A percentile compares a stretch with the other conserved stretches of the same genome.
These are phyloP conservation scores for Choanephora cucurbitarum DNA, from an alignment of 371 early-diverging fungal species.

Conservation along the genomic window DNA sequence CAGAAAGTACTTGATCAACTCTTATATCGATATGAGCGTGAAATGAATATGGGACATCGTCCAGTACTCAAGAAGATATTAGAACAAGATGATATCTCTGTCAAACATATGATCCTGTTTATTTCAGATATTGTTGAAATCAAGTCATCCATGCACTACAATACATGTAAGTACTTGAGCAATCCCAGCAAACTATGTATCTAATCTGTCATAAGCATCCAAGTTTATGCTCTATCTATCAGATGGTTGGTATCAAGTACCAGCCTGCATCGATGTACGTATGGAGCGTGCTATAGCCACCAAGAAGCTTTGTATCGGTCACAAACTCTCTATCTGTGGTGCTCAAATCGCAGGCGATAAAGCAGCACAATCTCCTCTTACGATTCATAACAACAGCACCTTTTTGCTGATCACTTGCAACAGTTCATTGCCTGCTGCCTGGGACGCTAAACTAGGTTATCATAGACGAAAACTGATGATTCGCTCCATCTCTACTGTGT, in stretches of 20 bases:
- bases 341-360: slow-evolving; percentile 58
- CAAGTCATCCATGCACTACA: slow-evolving; percentile 1
- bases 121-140: slow-evolving; percentile 54
- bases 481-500: slow-evolving; percentile 42
- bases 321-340: slow-evolving; percentile 67
- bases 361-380: slow-evolving; percentile 40
- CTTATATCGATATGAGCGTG: slow-evolving; percentile 68
- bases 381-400: slow-evolving; percentile 10
- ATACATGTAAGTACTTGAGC: slow-evolving; percentile 26
- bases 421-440: slow-evolving; percentile 59
- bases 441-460: slow-evolving; percentile 76
- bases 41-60: slow-evolving; percentile 66
- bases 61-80: slow-evolving; percentile 69
- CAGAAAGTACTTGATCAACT: slow-evolving; percentile 60
- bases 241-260: slow-evolving; percentile 81
- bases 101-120: slow-evolving; percentile 66
- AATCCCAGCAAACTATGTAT: too few relatives aligned
- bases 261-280: slow-evolving; percentile 56
- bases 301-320: slow-evolving; percentile 59
- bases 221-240: slow-evolving; percentile 55
- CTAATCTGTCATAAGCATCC: too few relatives aligned
- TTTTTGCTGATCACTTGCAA: slow-evolving; percentile 58
- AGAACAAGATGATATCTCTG: slow-evolving; percentile 69
- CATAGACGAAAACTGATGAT: slow-evolving; percentile 41
- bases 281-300: slow-evolving; percentile 49